A percentile compares a stretch with the other conserved stretches of the same genome.
Evolutionary conservation across 352 stramenopile genomes (phyloP).

Genomic region (Discostella stelligera): DNA sequence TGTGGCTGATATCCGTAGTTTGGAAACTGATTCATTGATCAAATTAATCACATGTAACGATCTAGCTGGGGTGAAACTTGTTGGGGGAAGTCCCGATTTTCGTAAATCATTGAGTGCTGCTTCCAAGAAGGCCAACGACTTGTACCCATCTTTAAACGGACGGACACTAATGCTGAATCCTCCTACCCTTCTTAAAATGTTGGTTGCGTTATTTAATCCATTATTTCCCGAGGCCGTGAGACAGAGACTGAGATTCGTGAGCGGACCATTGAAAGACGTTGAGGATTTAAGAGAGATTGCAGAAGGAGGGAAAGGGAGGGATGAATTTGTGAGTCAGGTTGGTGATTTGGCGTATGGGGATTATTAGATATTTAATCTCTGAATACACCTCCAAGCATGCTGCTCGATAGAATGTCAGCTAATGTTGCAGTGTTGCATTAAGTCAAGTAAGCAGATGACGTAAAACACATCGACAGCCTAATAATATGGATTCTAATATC

Average conservation of each 20-base stretch:
- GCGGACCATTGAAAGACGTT: conserved; percentile 58
- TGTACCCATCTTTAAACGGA: conserved; percentile 70
- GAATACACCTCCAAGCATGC: background rate
- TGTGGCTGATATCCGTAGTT: conserved; percentile 62
- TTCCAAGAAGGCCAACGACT: conserved; percentile 57
- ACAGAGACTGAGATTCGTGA: conserved; percentile 67
- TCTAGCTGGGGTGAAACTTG: conserved; percentile 69
- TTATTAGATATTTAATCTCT: background rate
- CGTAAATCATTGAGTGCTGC: conserved; percentile 56
- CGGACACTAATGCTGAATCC: conserved; percentile 79
- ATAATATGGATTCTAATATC: background rate
- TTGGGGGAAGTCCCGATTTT: conserved; percentile 64
- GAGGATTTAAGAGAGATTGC: conserved; percentile 26
- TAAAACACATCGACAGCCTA: background rate
- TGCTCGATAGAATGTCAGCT: background rate
- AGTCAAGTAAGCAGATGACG: no score
- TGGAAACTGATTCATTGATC: conserved; percentile 56
- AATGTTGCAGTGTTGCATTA: background rate
- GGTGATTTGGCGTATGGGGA: conserved; percentile 20
- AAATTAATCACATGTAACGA: conserved; percentile 77
- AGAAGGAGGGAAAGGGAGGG: conserved; percentile 15
- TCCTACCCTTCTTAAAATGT: conserved; percentile 54
- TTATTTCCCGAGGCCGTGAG: conserved; percentile 73
- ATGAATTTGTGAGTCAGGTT: conserved; percentile 25
- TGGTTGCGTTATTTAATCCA: conserved; percentile 80